Percentiles rank a stretch among this genome's conserved stretches.
phyloP scores from a whole-genome alignment of 176 grass and related monocot genomes.

The Otatea glauca region DNA sequence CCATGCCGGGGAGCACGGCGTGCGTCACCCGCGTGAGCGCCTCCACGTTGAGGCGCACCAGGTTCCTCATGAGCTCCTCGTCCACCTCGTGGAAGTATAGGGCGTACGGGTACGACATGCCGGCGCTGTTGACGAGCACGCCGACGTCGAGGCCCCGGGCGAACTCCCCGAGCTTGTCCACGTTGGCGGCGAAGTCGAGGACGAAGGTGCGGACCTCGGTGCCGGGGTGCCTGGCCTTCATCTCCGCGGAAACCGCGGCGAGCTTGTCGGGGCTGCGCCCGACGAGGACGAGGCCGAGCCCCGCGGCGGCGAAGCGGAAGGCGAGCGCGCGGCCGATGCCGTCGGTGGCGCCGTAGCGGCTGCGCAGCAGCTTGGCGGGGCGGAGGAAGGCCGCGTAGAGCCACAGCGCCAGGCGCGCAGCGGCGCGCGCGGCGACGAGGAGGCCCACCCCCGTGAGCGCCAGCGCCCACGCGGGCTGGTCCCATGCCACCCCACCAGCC shows the following conservation, averaged over 20 bases:
- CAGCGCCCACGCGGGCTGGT: slow-evolving; percentile 59
- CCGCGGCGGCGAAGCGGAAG: slow-evolving; percentile 57
- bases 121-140: slow-evolving; percentile 80
- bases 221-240: slow-evolving; percentile 31
- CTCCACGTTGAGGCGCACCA: slow-evolving; percentile 78
- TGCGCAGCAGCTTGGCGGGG: slow-evolving; percentile 57
- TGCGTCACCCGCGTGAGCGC: slow-evolving; percentile 63
- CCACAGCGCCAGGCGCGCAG: slow-evolving; percentile 45
- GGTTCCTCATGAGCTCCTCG: slow-evolving; percentile 48
- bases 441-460: slow-evolving; percentile 53
- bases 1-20: slow-evolving; percentile 63
- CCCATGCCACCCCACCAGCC: background rate
- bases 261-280: slow-evolving; percentile 78
- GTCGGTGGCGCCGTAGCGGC: slow-evolving; percentile 70
- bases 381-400: slow-evolving; percentile 73
- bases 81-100: slow-evolving; percentile 81
- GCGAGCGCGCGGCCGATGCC: slow-evolving; percentile 74
- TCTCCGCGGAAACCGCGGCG: slow-evolving; percentile 38
- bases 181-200: slow-evolving; percentile 58
- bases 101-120: slow-evolving; percentile 60
- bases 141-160: slow-evolving; percentile 69
- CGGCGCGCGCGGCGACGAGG: slow-evolving; percentile 37
- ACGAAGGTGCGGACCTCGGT: slow-evolving; percentile 56
- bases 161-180: slow-evolving; percentile 50
- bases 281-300: slow-evolving; percentile 66